Percentiles rank a stretch among this genome's conserved stretches.
Conservation (phyloP, 2,329 filamentous ascomycete species). For the Diaporthe citriasiana region DNA sequence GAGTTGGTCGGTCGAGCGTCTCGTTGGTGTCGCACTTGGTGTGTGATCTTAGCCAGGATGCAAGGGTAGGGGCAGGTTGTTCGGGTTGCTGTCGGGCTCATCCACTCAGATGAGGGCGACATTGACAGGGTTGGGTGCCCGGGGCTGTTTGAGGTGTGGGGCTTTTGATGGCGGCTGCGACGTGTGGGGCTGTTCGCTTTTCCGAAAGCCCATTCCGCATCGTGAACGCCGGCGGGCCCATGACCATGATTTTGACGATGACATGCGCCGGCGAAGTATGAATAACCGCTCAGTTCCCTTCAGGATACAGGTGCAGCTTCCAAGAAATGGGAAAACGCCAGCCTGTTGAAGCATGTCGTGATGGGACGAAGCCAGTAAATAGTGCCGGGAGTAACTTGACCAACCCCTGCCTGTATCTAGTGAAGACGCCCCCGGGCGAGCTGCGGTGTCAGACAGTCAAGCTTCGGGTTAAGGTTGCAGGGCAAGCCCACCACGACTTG, state of each 20-base stretch:
- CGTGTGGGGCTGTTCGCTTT: constrained; percentile 16
- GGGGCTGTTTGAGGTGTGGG: background rate
- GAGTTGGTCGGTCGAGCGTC: constrained; percentile 27
- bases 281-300: background rate
- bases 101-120: background rate
- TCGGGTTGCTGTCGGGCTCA: background rate
- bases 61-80: constrained; percentile 1
- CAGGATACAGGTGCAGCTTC: background rate
- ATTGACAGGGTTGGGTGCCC: background rate
- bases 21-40: constrained; percentile 38
- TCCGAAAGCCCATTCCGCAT: background rate
- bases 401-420: background rate
- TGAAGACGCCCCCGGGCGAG: constrained; percentile 20
- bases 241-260: background rate
- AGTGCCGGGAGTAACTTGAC: background rate
- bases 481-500: constrained; percentile 1
- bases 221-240: background rate
- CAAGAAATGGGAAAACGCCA: background rate
- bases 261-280: constrained; percentile 3
- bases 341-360: background rate
- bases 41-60: constrained; percentile 37
- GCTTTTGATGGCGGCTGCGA: constrained; percentile 2
- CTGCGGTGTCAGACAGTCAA: constrained; percentile 32
- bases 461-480: constrained; percentile 37
- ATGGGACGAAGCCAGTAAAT: constrained; percentile 3